Percentiles rank a stretch among this genome's conserved stretches.
Conservation (phyloP, 371 early-diverging fungal genomes). For the Thermomucor indicae-seudaticae region DNA sequence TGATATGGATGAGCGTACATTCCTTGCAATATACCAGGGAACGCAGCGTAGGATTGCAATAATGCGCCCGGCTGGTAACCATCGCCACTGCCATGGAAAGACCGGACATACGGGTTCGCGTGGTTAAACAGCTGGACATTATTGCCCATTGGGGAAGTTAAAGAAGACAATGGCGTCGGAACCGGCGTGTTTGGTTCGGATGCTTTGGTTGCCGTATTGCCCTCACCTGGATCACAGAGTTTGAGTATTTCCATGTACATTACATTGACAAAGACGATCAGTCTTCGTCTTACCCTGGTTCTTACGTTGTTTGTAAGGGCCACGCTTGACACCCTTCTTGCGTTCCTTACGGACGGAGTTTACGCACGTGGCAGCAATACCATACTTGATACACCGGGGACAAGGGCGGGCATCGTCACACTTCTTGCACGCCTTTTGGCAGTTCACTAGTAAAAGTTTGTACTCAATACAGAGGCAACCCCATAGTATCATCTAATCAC, state of each 20-base stretch:
- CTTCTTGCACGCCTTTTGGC: constrained; percentile 91
- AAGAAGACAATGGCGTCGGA: constrained; percentile 1
- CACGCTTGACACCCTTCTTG: constrained; percentile 80
- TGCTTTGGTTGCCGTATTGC: too few species aligned
- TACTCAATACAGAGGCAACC: not conserved
- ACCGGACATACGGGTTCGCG: constrained; percentile 1
- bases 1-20: constrained; percentile 5
- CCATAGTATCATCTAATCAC: constrained; percentile 6
- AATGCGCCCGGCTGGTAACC: not conserved
- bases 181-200: constrained; percentile 6
- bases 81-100: constrained; percentile 1
- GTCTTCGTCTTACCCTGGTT: constrained; percentile 12
- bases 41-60: not conserved
- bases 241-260: not conserved
- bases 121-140: not conserved
- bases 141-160: not conserved
- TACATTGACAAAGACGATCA: not conserved
- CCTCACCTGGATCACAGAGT: not conserved
- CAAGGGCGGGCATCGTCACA: constrained; percentile 89
- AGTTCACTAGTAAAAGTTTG: constrained; percentile 55
- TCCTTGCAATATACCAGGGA: constrained; percentile 10
- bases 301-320: constrained; percentile 69
- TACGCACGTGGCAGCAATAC: constrained; percentile 66
- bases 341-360: constrained; percentile 83
- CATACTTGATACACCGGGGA: constrained; percentile 76